Evolutionary conservation across 176 grass and related monocot genomes (phyloP).

Genomic region (Triticum dicoccoides): DNA sequence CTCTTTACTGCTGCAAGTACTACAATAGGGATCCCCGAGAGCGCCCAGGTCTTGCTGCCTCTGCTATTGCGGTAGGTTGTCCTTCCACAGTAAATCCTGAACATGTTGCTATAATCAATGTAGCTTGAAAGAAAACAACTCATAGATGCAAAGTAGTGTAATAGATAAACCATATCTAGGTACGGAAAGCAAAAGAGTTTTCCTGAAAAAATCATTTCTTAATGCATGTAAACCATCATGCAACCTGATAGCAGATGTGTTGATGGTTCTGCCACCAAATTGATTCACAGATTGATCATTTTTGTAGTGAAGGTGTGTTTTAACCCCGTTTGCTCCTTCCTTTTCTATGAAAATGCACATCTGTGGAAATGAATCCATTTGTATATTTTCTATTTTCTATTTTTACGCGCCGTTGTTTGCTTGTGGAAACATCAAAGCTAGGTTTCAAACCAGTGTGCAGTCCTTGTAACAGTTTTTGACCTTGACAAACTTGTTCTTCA

Average conservation of each 20-base stretch:
- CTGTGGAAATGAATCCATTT: neutral
- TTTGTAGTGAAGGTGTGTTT: neutral
- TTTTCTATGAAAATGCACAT: neutral
- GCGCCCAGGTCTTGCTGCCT: conserved; percentile 83
- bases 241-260: neutral
- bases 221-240: neutral
- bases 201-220: neutral
- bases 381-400: neutral
- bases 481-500: neutral
- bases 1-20: conserved; percentile 73
- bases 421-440: neutral
- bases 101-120: conserved; percentile 12
- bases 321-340: neutral
- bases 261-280: neutral
- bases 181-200: neutral
- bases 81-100: neutral
- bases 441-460: neutral
- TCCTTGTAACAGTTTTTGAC: neutral
- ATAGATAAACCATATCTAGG: neutral
- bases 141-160: neutral
- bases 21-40: conserved; percentile 91
- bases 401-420: neutral
- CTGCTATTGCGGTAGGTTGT: conserved; percentile 63
- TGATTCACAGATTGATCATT: neutral
- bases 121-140: conserved; percentile 9